Percentiles rank a stretch among this genome's conserved stretches.
phyloP scores from a whole-genome alignment of 176 grass and related monocot genomes.

The Alopecurus myosuroides region DNA sequence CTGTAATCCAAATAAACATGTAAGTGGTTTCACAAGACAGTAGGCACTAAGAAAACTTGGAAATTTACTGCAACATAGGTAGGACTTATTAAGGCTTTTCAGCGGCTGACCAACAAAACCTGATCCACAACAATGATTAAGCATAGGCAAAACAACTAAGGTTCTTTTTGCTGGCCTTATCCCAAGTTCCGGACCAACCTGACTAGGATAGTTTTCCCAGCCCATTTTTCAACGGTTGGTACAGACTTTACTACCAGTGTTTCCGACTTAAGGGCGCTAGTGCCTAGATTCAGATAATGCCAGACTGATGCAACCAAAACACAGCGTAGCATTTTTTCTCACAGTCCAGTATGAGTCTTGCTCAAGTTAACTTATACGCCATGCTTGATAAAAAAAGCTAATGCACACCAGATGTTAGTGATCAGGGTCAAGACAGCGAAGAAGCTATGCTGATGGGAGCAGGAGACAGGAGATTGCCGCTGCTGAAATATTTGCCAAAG shows the following conservation, averaged over 20 bases:
- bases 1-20: background rate
- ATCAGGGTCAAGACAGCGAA: background rate
- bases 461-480: background rate
- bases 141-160: background rate
- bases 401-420: background rate
- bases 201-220: background rate
- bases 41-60: background rate
- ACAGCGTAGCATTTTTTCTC: background rate
- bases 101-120: background rate
- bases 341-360: background rate
- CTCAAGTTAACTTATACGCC: background rate
- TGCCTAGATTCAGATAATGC: background rate
- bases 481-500: background rate
- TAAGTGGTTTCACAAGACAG: background rate
- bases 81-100: background rate
- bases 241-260: background rate
- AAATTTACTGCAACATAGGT: background rate
- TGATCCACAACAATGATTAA: background rate
- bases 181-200: background rate
- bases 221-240: background rate
- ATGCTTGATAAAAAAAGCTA: background rate
- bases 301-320: background rate
- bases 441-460: background rate
- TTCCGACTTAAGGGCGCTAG: background rate
- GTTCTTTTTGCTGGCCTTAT: background rate